These are phyloP conservation scores for Fusarium goolgardi DNA, from an alignment of 2,329 filamentous ascomycete species.

Conservation along the genomic window DNA sequence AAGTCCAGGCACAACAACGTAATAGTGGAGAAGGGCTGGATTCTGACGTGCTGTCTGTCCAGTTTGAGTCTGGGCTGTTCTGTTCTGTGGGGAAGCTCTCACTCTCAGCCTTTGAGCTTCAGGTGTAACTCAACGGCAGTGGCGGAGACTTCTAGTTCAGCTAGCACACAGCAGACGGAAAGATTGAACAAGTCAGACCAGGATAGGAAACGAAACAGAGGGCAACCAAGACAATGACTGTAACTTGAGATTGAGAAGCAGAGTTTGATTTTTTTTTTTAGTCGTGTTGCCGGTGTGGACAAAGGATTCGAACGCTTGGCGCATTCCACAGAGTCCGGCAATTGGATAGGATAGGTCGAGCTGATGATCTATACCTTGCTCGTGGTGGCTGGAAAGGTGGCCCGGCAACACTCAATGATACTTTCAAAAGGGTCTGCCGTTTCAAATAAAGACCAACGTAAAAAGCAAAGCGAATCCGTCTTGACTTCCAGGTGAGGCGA, in stretches of 20 bases:
- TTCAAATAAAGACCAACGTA: constrained; percentile 2
- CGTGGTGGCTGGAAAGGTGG: constrained; percentile 37
- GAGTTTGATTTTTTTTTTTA: constrained; percentile 10
- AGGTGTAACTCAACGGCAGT: constrained; percentile 7
- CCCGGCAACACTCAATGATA: constrained; percentile 13
- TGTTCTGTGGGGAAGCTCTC: constrained; percentile 37
- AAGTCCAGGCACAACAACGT: constrained; percentile 37
- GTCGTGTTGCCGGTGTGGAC: constrained; percentile 32
- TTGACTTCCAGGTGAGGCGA: not conserved
- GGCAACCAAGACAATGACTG: constrained; percentile 15
- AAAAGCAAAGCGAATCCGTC: constrained; percentile 4
- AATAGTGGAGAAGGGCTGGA: constrained; percentile 33
- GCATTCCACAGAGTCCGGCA: constrained; percentile 37
- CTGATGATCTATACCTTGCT: constrained; percentile 21
- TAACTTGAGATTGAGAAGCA: constrained; percentile 3
- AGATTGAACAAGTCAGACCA: not conserved
- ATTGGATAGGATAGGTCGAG: constrained; percentile 34
- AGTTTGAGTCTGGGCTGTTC: constrained; percentile 24
- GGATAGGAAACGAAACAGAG: not conserved
- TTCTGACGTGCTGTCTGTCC: constrained; percentile 31
- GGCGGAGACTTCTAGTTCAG: not conserved
- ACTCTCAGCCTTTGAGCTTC: constrained; percentile 19
- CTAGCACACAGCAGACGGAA: not conserved
- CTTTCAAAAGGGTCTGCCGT: constrained; percentile 4
- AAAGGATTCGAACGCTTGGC: constrained; percentile 41